Evolutionary conservation across 352 stramenopile species (phyloP).

Genomic region (Hyaloperonospora brassicae): DNA sequence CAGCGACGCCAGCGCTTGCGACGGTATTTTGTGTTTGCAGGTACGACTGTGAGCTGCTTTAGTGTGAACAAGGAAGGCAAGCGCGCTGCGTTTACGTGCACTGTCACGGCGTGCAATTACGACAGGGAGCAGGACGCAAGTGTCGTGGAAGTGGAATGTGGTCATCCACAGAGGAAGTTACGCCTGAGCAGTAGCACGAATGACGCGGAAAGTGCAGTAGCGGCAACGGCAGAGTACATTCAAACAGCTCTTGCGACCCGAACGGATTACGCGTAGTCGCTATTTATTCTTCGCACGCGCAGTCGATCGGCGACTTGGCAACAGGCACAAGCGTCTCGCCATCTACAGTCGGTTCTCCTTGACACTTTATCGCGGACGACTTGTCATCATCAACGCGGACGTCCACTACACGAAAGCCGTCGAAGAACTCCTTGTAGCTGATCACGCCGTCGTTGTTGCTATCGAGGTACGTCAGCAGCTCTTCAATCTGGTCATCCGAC

Average conservation of each 20-base stretch:
- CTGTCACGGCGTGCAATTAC: conserved; percentile 21
- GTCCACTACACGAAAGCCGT: conserved; percentile 85
- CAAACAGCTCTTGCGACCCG: conserved; percentile 9
- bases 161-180: conserved; percentile 13
- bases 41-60: conserved; percentile 39
- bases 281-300: conserved; percentile 13
- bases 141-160: conserved; percentile 17
- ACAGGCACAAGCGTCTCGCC: conserved; percentile 4
- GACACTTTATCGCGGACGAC: conserved; percentile 9
- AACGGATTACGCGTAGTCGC: conserved; percentile 5
- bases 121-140: conserved; percentile 8
- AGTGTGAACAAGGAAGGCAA: conserved; percentile 45
- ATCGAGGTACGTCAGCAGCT: conserved; percentile 83
- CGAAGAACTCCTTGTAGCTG: conserved; percentile 92
- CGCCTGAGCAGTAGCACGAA: conserved; percentile 13
- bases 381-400: conserved; percentile 49
- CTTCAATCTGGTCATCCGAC: conserved; percentile 88
- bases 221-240: conserved; percentile 16
- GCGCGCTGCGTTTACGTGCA: conserved; percentile 21
- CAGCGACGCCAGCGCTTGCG: conserved; percentile 11
- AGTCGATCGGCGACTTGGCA: conserved; percentile 7
- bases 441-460: conserved; percentile 86
- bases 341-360: neutral
- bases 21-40: conserved; percentile 39
- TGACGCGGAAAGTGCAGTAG: conserved; percentile 6